Base-by-base conservation (phyloP, 352 stramenopile genomes). In the Pythium phragmiticola region DNA sequence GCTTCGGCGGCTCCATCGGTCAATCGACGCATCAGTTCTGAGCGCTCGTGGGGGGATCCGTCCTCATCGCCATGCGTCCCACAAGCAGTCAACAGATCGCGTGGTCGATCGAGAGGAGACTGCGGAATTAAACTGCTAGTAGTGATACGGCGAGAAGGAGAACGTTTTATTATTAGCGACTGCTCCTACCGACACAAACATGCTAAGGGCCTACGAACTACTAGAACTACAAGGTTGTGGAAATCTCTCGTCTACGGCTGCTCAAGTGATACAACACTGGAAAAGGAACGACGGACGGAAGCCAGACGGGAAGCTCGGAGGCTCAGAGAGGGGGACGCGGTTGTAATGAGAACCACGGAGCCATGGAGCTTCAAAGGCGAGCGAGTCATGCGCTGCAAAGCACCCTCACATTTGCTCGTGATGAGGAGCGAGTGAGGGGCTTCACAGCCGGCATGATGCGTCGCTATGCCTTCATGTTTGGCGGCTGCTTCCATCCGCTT, bases 331-430 rank as follows among this genome's bases (percentile, higher is more conserved):
- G 33, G 11, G 34, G 34, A 39, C 43, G 36, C 19, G 30, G 37
- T 68, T 52, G 61, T 68, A 26, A 68, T 70, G 63, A 51, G 63
- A 56, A 70, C 57, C 57, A 48, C 42, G 34, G 63, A 53, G 53
- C 19, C 30, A 41, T n/a, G 34, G 21, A 11, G 13, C 33, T 57
- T 57, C 34, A 30, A 57, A 43, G 37, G 34, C 51, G 34, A 34
- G 8, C 9, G 30, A 45, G 30, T 57, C 33, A 57, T 34, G 51
- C 14, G 51, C 12, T 47, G 39, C 13, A 46, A 46, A 33, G 14
- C 48, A 12, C 26, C 33, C 48, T 39, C 51, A 41, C 51, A 14
- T 45, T 26, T 34, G 37, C 47, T 58, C 64, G 64, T 63, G 34
- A 70, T 70, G 64, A 70, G 64, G 51, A 70, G 48, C 57, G 37